phyloP scores from a whole-genome alignment of 345 rosid genomes.

The Syzygium grande region DNA sequence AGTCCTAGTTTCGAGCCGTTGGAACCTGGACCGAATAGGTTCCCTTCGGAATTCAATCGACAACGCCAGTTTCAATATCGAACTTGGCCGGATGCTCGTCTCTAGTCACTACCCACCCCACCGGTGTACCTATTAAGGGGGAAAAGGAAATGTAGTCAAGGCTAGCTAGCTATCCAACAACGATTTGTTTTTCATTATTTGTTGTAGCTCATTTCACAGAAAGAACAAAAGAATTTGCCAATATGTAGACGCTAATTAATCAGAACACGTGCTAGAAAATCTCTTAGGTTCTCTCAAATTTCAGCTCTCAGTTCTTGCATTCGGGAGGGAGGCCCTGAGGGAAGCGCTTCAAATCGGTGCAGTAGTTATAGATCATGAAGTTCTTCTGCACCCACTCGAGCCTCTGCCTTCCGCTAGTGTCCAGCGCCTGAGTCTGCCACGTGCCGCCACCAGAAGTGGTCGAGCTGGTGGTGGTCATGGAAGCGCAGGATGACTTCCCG shows the following conservation, averaged over 20 bases:
- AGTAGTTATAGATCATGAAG: constrained; percentile 49
- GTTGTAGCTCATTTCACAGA: neutral
- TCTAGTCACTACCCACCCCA: too few species aligned
- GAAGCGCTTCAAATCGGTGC: constrained; percentile 38
- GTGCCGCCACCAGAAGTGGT: neutral
- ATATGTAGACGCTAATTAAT: neutral
- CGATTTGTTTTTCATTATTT: neutral
- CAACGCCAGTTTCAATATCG: neutral
- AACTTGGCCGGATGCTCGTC: neutral
- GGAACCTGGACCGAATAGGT: neutral
- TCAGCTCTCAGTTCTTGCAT: constrained; percentile 10
- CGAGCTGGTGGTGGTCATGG: neutral
- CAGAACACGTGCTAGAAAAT: neutral
- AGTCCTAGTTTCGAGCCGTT: neutral
- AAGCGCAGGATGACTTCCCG: constrained; percentile 20
- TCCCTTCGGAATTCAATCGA: neutral
- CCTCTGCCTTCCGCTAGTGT: constrained; percentile 13
- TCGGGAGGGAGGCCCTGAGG: constrained; percentile 46
- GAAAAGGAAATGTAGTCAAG: neutral
- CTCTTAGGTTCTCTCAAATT: neutral
- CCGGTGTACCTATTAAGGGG: neutral
- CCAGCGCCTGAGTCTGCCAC: constrained; percentile 37
- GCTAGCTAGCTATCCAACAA: neutral
- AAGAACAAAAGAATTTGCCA: neutral
- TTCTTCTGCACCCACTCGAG: constrained; percentile 44